phyloP scores from a whole-genome alignment of 2,329 filamentous ascomycete species.

The Cytospora leucostoma region DNA sequence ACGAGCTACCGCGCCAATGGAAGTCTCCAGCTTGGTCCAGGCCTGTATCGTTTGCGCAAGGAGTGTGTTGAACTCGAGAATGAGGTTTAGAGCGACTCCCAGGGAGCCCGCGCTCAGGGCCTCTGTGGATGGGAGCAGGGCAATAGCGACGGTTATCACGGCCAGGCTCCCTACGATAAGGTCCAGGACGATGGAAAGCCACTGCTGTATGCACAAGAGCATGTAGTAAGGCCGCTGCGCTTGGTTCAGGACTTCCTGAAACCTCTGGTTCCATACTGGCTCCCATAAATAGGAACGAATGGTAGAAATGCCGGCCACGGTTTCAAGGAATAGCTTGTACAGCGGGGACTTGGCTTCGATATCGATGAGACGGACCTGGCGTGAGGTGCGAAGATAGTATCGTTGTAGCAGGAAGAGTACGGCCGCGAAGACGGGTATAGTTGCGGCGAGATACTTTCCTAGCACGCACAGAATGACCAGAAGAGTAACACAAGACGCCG shows the following conservation, averaged over 20 bases:
- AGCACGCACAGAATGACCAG: conserved; percentile 3
- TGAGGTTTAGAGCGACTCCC: conserved; percentile 28
- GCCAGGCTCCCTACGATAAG: conserved; percentile 24
- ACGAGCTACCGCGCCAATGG: conserved; percentile 25
- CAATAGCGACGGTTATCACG: conserved; percentile 27
- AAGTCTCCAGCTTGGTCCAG: conserved; percentile 30
- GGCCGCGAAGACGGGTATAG: background rate
- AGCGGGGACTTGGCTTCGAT: conserved; percentile 11
- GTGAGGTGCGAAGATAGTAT: conserved; percentile 9
- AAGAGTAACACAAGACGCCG: background rate
- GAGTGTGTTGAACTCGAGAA: conserved; percentile 18
- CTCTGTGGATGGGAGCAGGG: conserved; percentile 16
- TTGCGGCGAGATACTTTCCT: conserved; percentile 1
- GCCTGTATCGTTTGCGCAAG: conserved; percentile 24
- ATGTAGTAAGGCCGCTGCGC: conserved; percentile 30
- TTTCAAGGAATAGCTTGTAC: background rate
- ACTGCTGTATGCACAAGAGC: conserved; percentile 29
- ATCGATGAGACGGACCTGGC: conserved; percentile 2
- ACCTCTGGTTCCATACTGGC: background rate
- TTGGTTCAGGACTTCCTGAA: conserved; percentile 21
- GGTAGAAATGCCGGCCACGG: background rate
- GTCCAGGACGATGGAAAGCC: conserved; percentile 30
- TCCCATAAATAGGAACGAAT: conserved; percentile 24
- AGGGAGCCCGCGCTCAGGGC: conserved; percentile 20
- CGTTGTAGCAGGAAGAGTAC: background rate